phyloP scores from a whole-genome alignment of 345 rosid species.

The Populus nigra region DNA sequence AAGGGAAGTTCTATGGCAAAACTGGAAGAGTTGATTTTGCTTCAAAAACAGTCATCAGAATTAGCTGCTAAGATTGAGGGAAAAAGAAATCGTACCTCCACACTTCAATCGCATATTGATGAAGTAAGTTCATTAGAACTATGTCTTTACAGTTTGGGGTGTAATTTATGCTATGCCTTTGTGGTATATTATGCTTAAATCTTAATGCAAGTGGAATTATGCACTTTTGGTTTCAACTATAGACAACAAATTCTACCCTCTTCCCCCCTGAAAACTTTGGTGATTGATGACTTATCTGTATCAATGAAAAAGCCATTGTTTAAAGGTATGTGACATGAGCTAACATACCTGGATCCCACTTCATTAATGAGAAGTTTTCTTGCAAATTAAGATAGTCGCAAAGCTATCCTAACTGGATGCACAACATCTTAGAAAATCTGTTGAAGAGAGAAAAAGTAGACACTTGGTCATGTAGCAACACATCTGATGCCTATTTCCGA shows the following conservation, averaged over 20 bases:
- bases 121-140: constrained; percentile 39
- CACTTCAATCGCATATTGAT: constrained; percentile 49
- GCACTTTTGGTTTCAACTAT: neutral
- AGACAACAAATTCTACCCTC: neutral
- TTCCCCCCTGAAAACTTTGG: neutral
- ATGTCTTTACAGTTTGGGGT: neutral
- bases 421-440: neutral
- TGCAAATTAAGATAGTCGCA: neutral
- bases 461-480: neutral
- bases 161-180: neutral
- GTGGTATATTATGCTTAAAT: neutral
- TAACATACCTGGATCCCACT: neutral
- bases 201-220: neutral
- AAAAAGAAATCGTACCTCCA: constrained; percentile 33
- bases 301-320: neutral
- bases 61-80: constrained; percentile 48
- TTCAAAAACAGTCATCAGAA: constrained; percentile 59
- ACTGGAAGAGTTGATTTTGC: constrained; percentile 48
- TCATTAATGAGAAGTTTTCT: neutral
- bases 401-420: neutral
- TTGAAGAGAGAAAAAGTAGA: neutral
- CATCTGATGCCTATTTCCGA: neutral
- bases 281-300: neutral
- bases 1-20: constrained; percentile 54
- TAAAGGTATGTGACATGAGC: constrained; percentile 1